A percentile compares a stretch with the other conserved stretches of the same genome.
phyloP scores from a whole-genome alignment of 306 rosid species.

The Dryas alaskensis region DNA sequence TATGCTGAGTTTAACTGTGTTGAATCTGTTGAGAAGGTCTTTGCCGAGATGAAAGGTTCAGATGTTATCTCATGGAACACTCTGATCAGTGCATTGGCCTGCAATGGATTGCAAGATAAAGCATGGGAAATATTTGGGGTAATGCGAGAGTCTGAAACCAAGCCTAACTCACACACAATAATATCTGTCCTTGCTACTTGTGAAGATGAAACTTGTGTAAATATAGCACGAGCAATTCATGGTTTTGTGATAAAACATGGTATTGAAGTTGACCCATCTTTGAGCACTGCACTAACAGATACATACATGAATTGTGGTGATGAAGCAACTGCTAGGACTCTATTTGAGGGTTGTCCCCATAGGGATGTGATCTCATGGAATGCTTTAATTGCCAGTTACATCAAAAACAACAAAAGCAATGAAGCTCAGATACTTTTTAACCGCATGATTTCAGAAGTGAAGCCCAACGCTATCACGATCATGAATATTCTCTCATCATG shows the following conservation, averaged over 20 bases:
- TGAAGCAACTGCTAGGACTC: conserved; percentile 36
- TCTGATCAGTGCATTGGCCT: conserved; percentile 34
- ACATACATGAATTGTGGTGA: conserved; percentile 42
- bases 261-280: conserved; percentile 31
- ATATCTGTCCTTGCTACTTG: conserved; percentile 37
- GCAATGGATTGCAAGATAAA: conserved; percentile 27
- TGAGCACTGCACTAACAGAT: conserved; percentile 50
- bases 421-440: conserved; percentile 38
- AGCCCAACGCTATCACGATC: conserved; percentile 40
- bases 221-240: conserved; percentile 38
- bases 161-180: conserved; percentile 42
- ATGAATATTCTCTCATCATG: conserved; percentile 39
- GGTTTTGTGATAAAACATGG: conserved; percentile 38
- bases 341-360: conserved; percentile 36
- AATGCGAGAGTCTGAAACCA: conserved; percentile 29
- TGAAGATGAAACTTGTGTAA: conserved; percentile 28
- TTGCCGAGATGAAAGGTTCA: conserved; percentile 24
- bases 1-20: conserved; percentile 28
- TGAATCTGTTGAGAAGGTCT: conserved; percentile 30
- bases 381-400: conserved; percentile 37
- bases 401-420: conserved; percentile 27
- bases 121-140: conserved; percentile 31
- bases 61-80: conserved; percentile 49
- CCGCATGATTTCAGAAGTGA: conserved; percentile 41
- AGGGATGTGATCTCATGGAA: conserved; percentile 52